Conservation (phyloP, 2,329 filamentous ascomycete species). For the Pseudogymnoascus sp. region DNA sequence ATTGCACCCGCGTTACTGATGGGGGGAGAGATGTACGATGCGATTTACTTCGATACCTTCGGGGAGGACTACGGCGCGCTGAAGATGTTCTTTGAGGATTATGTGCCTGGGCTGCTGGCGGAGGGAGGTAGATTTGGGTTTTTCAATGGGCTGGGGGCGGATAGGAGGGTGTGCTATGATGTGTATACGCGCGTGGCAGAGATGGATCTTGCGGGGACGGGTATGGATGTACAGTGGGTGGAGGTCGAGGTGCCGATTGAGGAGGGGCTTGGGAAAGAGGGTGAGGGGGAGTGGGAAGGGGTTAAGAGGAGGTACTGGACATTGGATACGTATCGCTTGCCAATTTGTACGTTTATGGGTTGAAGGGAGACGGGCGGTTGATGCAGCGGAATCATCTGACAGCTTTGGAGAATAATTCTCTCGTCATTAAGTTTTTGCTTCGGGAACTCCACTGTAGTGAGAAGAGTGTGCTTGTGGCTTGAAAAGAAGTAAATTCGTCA, state of each 20-base stretch:
- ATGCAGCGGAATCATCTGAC: background rate
- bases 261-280: slow-evolving; percentile 51
- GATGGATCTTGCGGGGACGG: slow-evolving; percentile 81
- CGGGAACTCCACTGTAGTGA: background rate
- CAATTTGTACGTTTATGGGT: slow-evolving; percentile 61
- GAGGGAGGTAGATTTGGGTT: slow-evolving; percentile 70
- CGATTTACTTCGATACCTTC: slow-evolving; percentile 96
- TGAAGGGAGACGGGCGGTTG: background rate
- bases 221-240: slow-evolving; percentile 81
- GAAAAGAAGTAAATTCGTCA: slow-evolving; percentile 1
- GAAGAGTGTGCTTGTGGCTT: background rate
- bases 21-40: slow-evolving; percentile 65
- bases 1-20: slow-evolving; percentile 60
- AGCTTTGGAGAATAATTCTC: background rate
- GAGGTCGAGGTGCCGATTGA: slow-evolving; percentile 63
- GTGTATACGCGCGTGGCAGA: slow-evolving; percentile 90
- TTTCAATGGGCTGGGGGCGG: slow-evolving; percentile 86
- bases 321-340: slow-evolving; percentile 66
- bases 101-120: slow-evolving; percentile 70
- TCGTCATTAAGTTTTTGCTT: background rate
- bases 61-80: slow-evolving; percentile 86
- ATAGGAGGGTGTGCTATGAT: slow-evolving; percentile 88
- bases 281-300: slow-evolving; percentile 75
- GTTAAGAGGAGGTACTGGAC: slow-evolving; percentile 87
- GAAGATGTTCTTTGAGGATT: slow-evolving; percentile 78